Conservation (phyloP, 2,329 filamentous ascomycete species). For the Colletotrichum endophyticum region DNA sequence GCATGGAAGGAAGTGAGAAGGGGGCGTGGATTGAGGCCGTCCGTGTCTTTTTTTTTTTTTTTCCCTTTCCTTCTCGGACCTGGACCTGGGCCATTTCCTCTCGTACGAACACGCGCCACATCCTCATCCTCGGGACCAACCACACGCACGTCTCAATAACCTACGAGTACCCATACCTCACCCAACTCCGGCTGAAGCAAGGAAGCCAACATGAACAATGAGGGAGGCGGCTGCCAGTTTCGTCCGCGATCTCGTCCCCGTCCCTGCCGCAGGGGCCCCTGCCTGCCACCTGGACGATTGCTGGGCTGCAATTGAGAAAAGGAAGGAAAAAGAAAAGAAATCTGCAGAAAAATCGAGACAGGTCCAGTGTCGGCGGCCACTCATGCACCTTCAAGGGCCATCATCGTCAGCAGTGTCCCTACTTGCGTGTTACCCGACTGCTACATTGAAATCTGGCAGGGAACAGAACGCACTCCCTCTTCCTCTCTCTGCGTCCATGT, state of each 20-base stretch:
- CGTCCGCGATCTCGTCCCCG: neutral
- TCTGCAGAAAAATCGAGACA: neutral
- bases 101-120: neutral
- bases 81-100: neutral
- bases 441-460: neutral
- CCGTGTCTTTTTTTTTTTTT: neutral
- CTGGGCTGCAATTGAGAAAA: neutral
- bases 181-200: neutral
- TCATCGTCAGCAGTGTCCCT: neutral
- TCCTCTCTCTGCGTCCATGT: neutral
- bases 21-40: neutral
- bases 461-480: neutral
- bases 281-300: slow-evolving; percentile 5
- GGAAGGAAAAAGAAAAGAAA: neutral
- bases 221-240: neutral
- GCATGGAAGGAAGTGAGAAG: neutral
- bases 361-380: neutral
- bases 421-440: neutral
- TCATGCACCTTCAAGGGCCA: neutral
- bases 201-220: neutral
- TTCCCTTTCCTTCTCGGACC: neutral
- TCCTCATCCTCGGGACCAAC: neutral
- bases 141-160: neutral
- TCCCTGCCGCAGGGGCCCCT: neutral
- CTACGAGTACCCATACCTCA: neutral